phyloP scores from a whole-genome alignment of 176 grass and related monocot species.

The Cocos nucifera region DNA sequence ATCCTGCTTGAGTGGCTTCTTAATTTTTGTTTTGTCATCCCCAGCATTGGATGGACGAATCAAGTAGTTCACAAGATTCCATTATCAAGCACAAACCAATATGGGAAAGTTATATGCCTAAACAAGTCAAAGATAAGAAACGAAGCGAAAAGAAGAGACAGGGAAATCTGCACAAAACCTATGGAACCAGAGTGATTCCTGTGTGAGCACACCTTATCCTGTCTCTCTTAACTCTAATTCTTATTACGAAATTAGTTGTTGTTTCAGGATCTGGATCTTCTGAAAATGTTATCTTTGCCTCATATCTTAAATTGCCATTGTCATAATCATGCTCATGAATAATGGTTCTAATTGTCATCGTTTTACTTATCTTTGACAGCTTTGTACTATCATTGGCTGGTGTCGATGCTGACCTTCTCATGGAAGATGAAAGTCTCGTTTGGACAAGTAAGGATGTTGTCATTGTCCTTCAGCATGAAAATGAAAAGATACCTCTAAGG shows the following conservation, averaged over 20 bases:
- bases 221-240: neutral
- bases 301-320: too few relatives aligned
- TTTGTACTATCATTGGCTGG: slow-evolving; percentile 90
- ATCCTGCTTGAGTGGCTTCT: neutral
- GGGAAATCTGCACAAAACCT: slow-evolving; percentile 59
- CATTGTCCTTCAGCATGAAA: slow-evolving; percentile 89
- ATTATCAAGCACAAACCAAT: slow-evolving; percentile 72
- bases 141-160: slow-evolving; percentile 72
- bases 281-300: too few relatives aligned
- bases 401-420: slow-evolving; percentile 85
- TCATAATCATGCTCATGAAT: too few relatives aligned
- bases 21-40: slow-evolving; percentile 7
- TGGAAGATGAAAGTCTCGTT: slow-evolving; percentile 99
- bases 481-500: slow-evolving; percentile 88
- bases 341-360: too few relatives aligned
- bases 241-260: neutral
- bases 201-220: slow-evolving; percentile 39
- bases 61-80: slow-evolving; percentile 52
- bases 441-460: slow-evolving; percentile 99
- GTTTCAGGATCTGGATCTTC: neutral
- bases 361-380: slow-evolving; percentile 35
- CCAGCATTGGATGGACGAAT: slow-evolving; percentile 67
- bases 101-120: slow-evolving; percentile 93
- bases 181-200: slow-evolving; percentile 93
- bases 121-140: slow-evolving; percentile 54